These are phyloP conservation scores for Herpetospermum pedunculosum DNA, from an alignment of 306 rosid species.

Conservation along the genomic window DNA sequence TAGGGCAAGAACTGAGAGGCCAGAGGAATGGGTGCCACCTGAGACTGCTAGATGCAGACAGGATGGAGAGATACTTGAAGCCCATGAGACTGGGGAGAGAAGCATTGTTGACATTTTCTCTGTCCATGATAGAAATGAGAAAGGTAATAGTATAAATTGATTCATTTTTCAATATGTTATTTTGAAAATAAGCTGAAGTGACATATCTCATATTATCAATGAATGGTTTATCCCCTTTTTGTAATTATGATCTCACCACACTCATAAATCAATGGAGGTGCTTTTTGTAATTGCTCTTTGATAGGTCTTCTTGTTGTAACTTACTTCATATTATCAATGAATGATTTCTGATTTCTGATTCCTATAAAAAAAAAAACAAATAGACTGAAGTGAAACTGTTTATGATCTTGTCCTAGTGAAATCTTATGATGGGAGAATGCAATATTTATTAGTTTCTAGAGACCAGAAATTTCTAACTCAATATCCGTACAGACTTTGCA, in stretches of 20 bases:
- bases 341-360: too few relatives aligned
- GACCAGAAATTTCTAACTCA: background rate
- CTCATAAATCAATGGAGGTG: too few relatives aligned
- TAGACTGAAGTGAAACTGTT: background rate
- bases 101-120: conserved; percentile 43
- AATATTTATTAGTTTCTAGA: background rate
- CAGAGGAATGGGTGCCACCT: conserved; percentile 89
- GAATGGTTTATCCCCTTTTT: too few relatives aligned
- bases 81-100: conserved; percentile 24
- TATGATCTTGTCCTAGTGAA: background rate
- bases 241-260: too few relatives aligned
- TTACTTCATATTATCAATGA: too few relatives aligned
- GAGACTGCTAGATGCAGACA: conserved; percentile 26
- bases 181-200: background rate
- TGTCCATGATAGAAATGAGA: conserved; percentile 36
- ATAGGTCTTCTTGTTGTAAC: too few relatives aligned
- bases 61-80: conserved; percentile 24
- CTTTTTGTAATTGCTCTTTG: too few relatives aligned
- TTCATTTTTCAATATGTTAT: background rate
- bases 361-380: too few relatives aligned
- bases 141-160: conserved; percentile 27
- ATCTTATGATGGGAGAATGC: background rate
- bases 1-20: conserved; percentile 76
- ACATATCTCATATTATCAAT: too few relatives aligned
- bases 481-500: background rate